Conservation (phyloP, 169 alveolate species). For the Pseudocohnilembus persalinus region DNA sequence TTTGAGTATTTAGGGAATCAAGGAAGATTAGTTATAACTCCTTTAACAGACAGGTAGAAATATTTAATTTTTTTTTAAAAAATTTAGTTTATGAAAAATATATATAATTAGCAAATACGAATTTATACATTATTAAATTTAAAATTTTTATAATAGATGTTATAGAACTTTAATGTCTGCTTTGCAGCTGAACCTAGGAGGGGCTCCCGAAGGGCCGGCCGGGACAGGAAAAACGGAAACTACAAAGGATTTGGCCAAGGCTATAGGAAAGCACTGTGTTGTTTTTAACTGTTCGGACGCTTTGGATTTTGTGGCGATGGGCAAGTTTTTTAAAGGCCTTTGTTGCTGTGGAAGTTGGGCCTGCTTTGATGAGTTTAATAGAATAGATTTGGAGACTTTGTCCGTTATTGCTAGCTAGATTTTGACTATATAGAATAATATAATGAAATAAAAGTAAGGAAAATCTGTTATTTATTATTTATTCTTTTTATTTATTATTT, state of each 20-base stretch:
- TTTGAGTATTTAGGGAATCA: slow-evolving; percentile 68
- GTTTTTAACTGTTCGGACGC: slow-evolving; percentile 74
- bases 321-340: slow-evolving; percentile 75
- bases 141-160: too few relatives aligned
- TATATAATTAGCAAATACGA: too few relatives aligned
- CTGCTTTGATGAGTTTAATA: slow-evolving; percentile 84
- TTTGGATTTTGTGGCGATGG: slow-evolving; percentile 65
- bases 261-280: slow-evolving; percentile 71
- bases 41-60: slow-evolving; percentile 79
- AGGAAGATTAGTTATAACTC: slow-evolving; percentile 68
- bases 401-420: slow-evolving; percentile 75
- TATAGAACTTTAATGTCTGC: slow-evolving; percentile 78
- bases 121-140: too few relatives aligned
- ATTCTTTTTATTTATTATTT: background rate
- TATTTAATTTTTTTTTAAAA: too few relatives aligned
- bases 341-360: slow-evolving; percentile 79
- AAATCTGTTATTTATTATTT: slow-evolving; percentile 28
- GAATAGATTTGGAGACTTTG: slow-evolving; percentile 78
- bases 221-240: slow-evolving; percentile 85
- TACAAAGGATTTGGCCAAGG: slow-evolving; percentile 73
- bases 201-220: slow-evolving; percentile 84
- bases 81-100: too few relatives aligned
- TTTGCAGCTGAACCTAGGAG: slow-evolving; percentile 65
- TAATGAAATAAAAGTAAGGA: slow-evolving; percentile 14
- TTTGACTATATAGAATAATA: slow-evolving; percentile 53